Evolutionary conservation across 2,329 filamentous ascomycete genomes (phyloP), one percentile per base, ranked within the genome.

Genomic region (Zymoseptoria passerinii): DNA sequence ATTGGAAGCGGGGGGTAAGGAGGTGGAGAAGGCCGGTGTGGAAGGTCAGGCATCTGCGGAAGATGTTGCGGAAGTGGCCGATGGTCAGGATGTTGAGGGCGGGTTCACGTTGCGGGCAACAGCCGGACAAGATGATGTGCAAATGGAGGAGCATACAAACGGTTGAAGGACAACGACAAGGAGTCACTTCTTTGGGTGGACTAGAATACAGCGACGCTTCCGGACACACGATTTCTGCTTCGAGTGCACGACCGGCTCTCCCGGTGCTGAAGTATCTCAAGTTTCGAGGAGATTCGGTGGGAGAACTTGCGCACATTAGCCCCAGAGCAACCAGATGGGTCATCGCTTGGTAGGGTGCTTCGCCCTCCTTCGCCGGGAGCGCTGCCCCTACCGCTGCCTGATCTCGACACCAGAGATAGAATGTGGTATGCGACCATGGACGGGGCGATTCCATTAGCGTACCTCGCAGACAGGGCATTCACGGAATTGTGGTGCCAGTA

Each of bases 1-100:
- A 63, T 71, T 79, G 49, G 75, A 74, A 48, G 74, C 74, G n/a
- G 77, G 76, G 4, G 76, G 76, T 23, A 75, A 72, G 53, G 67
- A 72, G 40, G 68, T 72, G 4, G 64, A 66, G 54, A 58, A 57
- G 18, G 62, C 56, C 13, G 64, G 64, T 10, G 53, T 52, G 27
- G 62, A 65, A 40, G 59, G 59, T 16, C 57, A 61, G 56, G 52
- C 64, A 4, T 63, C 62, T 1, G 59, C 58, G 19, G 64, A 66
- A 40, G 62, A 66, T 58, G 59, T 63, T 28, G 61, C 51, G 10
- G 62, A 64, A 53, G 61, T 62, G 27, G 56, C 59, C 57, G 59
- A 62, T n/a, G 63, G 55, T 53, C 16, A 52, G 3, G 61, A 61
- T 19, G 63, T 50, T 16, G 63, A 61, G 50, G 50, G 58, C 19